Evolutionary conservation across 768 basidiomycete species (phyloP), one percentile per base, ranked within the genome.

Genomic region (Termitomyces sp.): DNA sequence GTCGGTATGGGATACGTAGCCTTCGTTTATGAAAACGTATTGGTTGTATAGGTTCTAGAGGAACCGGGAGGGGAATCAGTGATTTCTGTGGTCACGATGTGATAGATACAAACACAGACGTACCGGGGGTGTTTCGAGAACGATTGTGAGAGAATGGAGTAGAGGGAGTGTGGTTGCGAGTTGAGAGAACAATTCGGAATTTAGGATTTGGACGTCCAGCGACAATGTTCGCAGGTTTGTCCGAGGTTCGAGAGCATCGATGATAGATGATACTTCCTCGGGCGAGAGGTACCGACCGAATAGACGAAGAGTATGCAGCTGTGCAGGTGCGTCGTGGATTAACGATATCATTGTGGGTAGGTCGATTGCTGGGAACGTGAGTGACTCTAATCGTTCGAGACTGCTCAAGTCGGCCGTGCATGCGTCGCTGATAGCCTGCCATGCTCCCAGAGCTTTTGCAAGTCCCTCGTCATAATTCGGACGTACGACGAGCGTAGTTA

Each of bases 261-360:
- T 19, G 0, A 73, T 52, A 4, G 63, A 62, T 2, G n/a, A 34
- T 3, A 70, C 56, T 15, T 73, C 70, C 9, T 51, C 38, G n/a
- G 41, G 46, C 2, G 49, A 40, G 2, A 71, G 60, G 34, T 62
- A 68, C 26, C 62, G 59, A 19, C 66, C 64, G 0, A 59, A 59
- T 2, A 72, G 56, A 30, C 51, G 49, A 11, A 74, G 64, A 11
- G 57, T 51, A 5, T 57, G 65, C 32, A 72, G 54, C 10, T 68
- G 68, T 35, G 63, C 56, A 2, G 65, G 50, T 10, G 65, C 64
- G 12, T 64, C 62, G 14, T 55, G 58, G 38, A 74, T 34, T 6
- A 69, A 35, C 6, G 55, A 58, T 5, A 66, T n/a, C 15, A 64
- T 68, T 22, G 56, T 56, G 14, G 45, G 51, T 2, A 58, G 15